Base-by-base conservation (phyloP, 2,329 filamentous ascomycete genomes). In the Metarhizium album region DNA sequence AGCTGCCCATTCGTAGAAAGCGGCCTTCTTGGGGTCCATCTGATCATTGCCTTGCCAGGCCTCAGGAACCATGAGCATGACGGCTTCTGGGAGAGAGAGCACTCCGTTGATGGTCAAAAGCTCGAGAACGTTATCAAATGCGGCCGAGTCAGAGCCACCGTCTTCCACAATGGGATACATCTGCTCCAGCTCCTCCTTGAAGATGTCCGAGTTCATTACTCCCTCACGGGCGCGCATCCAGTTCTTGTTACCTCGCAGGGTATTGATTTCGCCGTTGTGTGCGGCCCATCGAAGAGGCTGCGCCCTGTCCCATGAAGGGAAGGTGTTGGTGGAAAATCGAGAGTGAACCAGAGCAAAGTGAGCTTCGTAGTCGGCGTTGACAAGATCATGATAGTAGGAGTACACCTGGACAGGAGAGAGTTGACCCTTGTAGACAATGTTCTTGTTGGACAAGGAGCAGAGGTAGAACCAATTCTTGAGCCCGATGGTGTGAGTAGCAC, bases 391-490 rank as follows among this genome's bases (percentile, higher is more conserved):
- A 72, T 95, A 97, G 75, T 97, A 97, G 67, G 94, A 86, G 73
- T 97, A 97, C 48, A 97, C 91, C 74, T 97, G 91, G 29, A 91
- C 82, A 23, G 91, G 91, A 43, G 91, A 86, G 58, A 97, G 77
- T 69, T 97, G 93, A 57, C 91, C 91, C 79, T 97, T 97, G 80
- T 97, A 97, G 54, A 97, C 88, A 71, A 97, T 97, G 74, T 97
- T 97, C 73, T 90, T 90, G 82, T 95, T 96, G 69, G 84, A 93
- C 59, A 97, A 74, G 47, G 90, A 95, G 78, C 91, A 97, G 53
- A 97, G 78, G 69, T 97, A 97, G 77, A 97, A 97, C 91, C 91
- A 97, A 70, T 96, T 96, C 71, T 94, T 89, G 51, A 96, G 79
- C 53, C 91, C 90, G 66, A 96, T 93, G 62, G 89, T 86, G 74